These are phyloP conservation scores for Nothophoma quercina DNA, from an alignment of 2,329 filamentous ascomycete species.

Conservation along the genomic window DNA sequence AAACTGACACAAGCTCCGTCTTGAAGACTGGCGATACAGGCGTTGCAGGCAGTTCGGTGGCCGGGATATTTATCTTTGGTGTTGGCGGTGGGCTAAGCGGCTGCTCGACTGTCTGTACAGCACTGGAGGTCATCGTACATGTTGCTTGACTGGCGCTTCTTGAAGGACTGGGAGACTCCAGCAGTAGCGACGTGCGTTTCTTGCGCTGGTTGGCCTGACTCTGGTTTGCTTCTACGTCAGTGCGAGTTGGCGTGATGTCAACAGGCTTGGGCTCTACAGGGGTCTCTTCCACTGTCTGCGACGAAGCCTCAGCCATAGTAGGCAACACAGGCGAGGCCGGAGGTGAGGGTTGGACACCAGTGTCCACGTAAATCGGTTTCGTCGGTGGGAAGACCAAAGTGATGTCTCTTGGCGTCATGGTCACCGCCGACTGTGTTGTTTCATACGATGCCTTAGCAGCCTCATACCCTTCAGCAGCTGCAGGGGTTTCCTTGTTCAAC, in stretches of 20 bases:
- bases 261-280: slow-evolving; percentile 31
- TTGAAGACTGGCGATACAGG: slow-evolving; percentile 46
- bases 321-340: slow-evolving; percentile 73
- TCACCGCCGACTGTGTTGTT: slow-evolving; percentile 31
- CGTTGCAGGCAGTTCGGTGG: slow-evolving; percentile 50
- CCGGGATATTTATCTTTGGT: slow-evolving; percentile 56
- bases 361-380: slow-evolving; percentile 70
- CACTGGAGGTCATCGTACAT: slow-evolving; percentile 67
- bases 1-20: slow-evolving; percentile 60
- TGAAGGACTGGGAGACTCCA: slow-evolving; percentile 19
- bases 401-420: slow-evolving; percentile 35
- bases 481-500: slow-evolving; percentile 32
- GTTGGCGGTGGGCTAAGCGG: slow-evolving; percentile 72
- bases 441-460: slow-evolving; percentile 32
- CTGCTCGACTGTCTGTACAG: slow-evolving; percentile 68
- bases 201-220: slow-evolving; percentile 74
- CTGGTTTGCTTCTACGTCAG: slow-evolving; percentile 74
- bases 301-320: slow-evolving; percentile 30
- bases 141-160: slow-evolving; percentile 25
- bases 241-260: slow-evolving; percentile 25
- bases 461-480: slow-evolving; percentile 32
- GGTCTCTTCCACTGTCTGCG: slow-evolving; percentile 34
- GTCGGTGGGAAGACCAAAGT: slow-evolving; percentile 44
- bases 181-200: slow-evolving; percentile 66
- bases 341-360: slow-evolving; percentile 83